Evolutionary conservation across 768 basidiomycete species (phyloP), one percentile per base, ranked within the genome.

Genomic region (Kwoniella newhampshirensis): DNA sequence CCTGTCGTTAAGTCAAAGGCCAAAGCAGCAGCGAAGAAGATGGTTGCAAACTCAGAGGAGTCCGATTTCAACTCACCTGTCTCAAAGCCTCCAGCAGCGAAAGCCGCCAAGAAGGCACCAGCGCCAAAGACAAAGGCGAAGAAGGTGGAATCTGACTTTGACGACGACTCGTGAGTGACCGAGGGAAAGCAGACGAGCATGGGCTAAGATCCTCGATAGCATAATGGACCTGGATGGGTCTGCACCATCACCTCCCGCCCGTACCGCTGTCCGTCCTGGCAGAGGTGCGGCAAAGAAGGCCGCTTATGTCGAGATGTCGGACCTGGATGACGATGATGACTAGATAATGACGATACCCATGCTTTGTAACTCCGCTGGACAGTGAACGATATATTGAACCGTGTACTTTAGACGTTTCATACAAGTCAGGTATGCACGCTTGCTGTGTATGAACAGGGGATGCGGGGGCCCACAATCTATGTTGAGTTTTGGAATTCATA

Each of bases 291-390:
- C 62, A 8, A 70, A 67, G 60, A 64, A 54, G 48, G 20, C 61
- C 53, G 67, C 65, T 17, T 77, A 68, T 49, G 43, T 71, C 13
- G 73, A 75, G 27, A 49, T 73, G 50, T 64, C 62, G 3, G 66
- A 68, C 26, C 45, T 52, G 21, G 68, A 68, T n/a, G 68, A 70
- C 13, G 66, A 70, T 47, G 58, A 66, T 4, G n/a, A 42, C 6
- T 42, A n/a, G 8, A n/a, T n/a, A 5, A 7, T 8, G 40, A 42
- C 21, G 40, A 23, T n/a, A 5, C 8, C 7, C n/a, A n/a, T 42
- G n/a, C 18, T n/a, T n/a, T 23, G 21, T 42, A 23, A 11, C 36
- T 37, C 11, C n/a, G 36, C n/a, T n/a, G n/a, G n/a, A n/a, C n/a
- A n/a, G n/a, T n/a, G n/a, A n/a, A n/a, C n/a, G n/a, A n/a, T n/a